Percentiles rank a stretch among this genome's conserved stretches.
Evolutionary conservation across 192 early-diverging fungal species (phyloP).

Genomic region (Gaertneriomyces semiglobifer): DNA sequence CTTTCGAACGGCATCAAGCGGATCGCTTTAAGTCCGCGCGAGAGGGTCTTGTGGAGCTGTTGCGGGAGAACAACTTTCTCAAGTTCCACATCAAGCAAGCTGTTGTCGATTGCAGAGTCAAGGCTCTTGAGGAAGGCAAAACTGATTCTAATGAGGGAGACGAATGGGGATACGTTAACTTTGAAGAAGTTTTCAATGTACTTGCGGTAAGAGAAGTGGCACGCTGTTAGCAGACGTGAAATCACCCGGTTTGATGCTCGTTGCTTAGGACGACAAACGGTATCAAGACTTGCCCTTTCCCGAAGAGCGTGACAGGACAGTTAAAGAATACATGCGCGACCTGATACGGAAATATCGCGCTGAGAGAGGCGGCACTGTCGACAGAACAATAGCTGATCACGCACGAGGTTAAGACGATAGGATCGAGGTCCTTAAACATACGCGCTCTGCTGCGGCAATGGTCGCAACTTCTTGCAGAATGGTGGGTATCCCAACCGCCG

Average conservation of each 20-base stretch:
- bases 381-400: slow-evolving; percentile 11
- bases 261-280: slow-evolving; percentile 49
- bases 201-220: slow-evolving; percentile 38
- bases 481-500: too few relatives aligned
- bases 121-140: slow-evolving; percentile 36
- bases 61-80: slow-evolving; percentile 54
- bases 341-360: slow-evolving; percentile 22
- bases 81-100: slow-evolving; percentile 50
- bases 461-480: too few relatives aligned
- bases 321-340: slow-evolving; percentile 37
- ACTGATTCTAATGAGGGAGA: slow-evolving; percentile 44
- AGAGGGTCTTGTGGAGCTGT: slow-evolving; percentile 35
- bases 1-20: slow-evolving; percentile 37
- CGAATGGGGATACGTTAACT: slow-evolving; percentile 39
- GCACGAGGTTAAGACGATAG: too few relatives aligned
- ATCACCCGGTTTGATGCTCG: background rate
- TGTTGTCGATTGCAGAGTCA: slow-evolving; percentile 31
- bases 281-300: slow-evolving; percentile 41
- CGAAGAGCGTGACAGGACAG: slow-evolving; percentile 41
- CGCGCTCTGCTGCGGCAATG: too few relatives aligned
- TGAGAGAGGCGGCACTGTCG: slow-evolving; percentile 30
- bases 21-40: slow-evolving; percentile 34
- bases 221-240: background rate
- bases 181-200: slow-evolving; percentile 50
- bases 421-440: too few relatives aligned